Evolutionary conservation across 768 basidiomycete genomes (phyloP), one percentile per base, ranked within the genome.

Genomic region (Boletus tomentosulus): DNA sequence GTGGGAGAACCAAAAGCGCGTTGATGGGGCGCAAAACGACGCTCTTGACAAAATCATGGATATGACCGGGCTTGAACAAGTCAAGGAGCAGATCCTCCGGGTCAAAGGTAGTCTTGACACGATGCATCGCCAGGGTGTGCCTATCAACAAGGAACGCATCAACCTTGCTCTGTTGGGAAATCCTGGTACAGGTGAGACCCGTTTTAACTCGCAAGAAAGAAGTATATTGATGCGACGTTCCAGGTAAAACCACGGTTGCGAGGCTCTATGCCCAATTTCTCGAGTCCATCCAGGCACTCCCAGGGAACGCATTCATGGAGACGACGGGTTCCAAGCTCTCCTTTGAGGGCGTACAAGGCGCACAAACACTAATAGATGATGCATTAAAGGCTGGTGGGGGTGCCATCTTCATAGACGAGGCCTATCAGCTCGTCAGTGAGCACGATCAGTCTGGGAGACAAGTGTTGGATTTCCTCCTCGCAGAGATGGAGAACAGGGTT

Each of bases 171-270:
- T 89, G 12, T 76, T 86, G 0, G 86, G 86, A 13, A 89, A 89
- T 60, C 87, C 86, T 4, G 86, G 86, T 9, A 89, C 87, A 65
- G 86, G 86, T 87, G 53, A 28, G 74, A 57, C 31, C 7, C 4
- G 30, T 55, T 8, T 43, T 16, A 34, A 2, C 3, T 24, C 19
- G 4, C 13, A 19, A 11, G 38, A 19, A 27, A 11, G 4, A 12
- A 19, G 3, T 10, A 13, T 6, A 5, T 19, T 64, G 48, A 60
- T 9, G 2, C 30, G 7, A 5, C 10, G 4, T 35, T 46, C 1
- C 34, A 86, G 86, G 85, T 0, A 86, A 87, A 73, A 87, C 86
- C 0, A 87, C 86, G 0, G 75, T 88, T 6, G 87, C 86, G 1
- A 71, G 86, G 28, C 75, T 77, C 24, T 89, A 86, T 57, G 84